These are phyloP conservation scores for Komagataella kurtzmanii DNA, from an alignment of 805 yeast species.

Conservation along the genomic window DNA sequence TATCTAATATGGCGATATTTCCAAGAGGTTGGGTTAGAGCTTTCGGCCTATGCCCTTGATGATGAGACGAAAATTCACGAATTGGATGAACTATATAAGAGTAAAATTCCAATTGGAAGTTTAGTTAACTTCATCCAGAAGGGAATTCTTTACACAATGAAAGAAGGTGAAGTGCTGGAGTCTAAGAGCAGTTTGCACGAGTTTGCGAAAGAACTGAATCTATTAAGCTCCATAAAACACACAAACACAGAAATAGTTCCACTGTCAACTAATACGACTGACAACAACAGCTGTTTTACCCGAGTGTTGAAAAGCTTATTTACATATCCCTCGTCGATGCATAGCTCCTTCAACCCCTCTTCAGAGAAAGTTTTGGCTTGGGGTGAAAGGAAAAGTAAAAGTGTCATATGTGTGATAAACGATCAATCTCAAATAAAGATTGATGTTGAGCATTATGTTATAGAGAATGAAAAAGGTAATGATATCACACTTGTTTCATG, in stretches of 20 bases:
- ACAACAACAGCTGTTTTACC: conserved; percentile 15
- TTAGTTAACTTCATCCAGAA: conserved; percentile 73
- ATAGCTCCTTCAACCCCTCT: conserved; percentile 45
- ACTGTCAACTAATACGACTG: not conserved
- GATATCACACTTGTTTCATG: conserved; percentile 28
- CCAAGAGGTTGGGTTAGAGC: conserved; percentile 71
- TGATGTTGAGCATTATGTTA: not conserved
- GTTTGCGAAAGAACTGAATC: conserved; percentile 1
- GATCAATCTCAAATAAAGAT: conserved; percentile 2
- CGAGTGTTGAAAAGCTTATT: conserved; percentile 23
- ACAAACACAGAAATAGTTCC: not conserved
- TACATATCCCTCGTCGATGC: conserved; percentile 27
- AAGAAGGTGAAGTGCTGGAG: conserved; percentile 28
- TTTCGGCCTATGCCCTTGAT: conserved; percentile 70
- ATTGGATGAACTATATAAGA: conserved; percentile 36
- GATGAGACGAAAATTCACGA: conserved; percentile 54
- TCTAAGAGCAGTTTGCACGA: not conserved
- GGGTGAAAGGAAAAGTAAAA: conserved; percentile 25
- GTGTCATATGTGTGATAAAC: conserved; percentile 13
- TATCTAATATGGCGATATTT: conserved; percentile 87
- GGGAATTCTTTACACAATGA: conserved; percentile 69
- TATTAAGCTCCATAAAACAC: conserved; percentile 20
- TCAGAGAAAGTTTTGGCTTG: conserved; percentile 32
- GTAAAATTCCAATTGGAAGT: conserved; percentile 61
- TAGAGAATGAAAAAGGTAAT: conserved; percentile 4